Evolutionary conservation across 805 yeast species (phyloP), one percentile per base, ranked within the genome.

Genomic region (Schwanniomyces pseudopolymorphus): DNA sequence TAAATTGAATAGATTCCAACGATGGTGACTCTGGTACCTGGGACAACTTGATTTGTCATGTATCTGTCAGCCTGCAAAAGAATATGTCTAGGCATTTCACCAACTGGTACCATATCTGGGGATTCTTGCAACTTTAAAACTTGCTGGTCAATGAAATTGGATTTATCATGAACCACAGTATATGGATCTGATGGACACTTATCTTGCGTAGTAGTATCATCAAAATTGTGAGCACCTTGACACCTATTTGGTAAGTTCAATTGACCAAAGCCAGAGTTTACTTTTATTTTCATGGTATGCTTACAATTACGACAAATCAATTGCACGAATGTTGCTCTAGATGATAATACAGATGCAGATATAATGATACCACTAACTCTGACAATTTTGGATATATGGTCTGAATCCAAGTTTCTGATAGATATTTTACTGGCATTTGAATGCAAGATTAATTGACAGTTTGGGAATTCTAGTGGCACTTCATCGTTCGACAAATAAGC

Each of bases 61-160:
- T 87, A 88, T 50, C 99, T 79, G 64, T 94, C 98, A 27, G 89
- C 89, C 37, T 94, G 87, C 52, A 94, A 75, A 48, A 89, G 61
- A 35, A 94, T 85, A 59, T 94, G 96, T 56, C 99, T 81, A 7
- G 99, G 99, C 89, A 94, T 85, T 70, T 94, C 99, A 55, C 99
- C 99, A 24, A 94, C 96, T 1, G 99, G 99, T 1, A 94, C 97
- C 85, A 88, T 88, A 64, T 94, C 99, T 10, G 98, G 97, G n/a
- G 94, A 78, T 64, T 94, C 99, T 66, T 94, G 99, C 46, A 94
- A 75, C 65, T 94, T 94, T 59, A 94, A 77, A 25, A 86, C 83
- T 68, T 94, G 99, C 64, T 95, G 98, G 68, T 94, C 98, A 44
- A 94, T 85, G 65, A 91, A 94, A n/a, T 80, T 74, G 1, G 97